Percentiles rank a stretch among this genome's conserved stretches.
These are phyloP conservation scores for Neotropicomus parvogracilis DNA, from an alignment of 1,284 basidiomycete species.

Conservation along the genomic window DNA sequence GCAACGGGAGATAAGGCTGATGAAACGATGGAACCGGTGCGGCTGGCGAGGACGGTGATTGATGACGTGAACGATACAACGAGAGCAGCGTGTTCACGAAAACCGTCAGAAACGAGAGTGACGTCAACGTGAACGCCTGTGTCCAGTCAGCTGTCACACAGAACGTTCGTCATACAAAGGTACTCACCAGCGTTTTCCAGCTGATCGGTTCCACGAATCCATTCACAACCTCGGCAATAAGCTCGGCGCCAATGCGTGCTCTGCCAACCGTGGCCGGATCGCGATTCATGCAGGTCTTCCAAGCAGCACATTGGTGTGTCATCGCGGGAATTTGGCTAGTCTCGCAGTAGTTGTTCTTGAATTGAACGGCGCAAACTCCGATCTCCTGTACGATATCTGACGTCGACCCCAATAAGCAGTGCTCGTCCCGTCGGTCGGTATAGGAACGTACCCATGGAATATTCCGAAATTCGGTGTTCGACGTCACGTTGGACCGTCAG, in stretches of 20 bases:
- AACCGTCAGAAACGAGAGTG: conserved; percentile 74
- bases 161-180: conserved; percentile 8
- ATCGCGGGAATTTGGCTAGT: conserved; percentile 76
- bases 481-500: conserved; percentile 90
- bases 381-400: conserved; percentile 89
- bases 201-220: conserved; percentile 95
- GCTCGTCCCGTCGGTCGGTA: conserved; percentile 15
- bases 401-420: conserved; percentile 20
- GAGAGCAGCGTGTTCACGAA: conserved; percentile 82
- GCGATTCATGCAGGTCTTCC: conserved; percentile 96
- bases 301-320: conserved; percentile 76
- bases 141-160: too few relatives aligned
- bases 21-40: conserved; percentile 43
- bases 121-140: conserved; percentile 76
- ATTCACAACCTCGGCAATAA: conserved; percentile 94
- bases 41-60: conserved; percentile 38
- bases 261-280: conserved; percentile 89
- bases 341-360: conserved; percentile 83
- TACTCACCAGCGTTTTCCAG: conserved; percentile 89
- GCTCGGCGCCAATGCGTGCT: conserved; percentile 87
- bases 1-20: conserved; percentile 47
- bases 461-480: conserved; percentile 81
- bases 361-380: conserved; percentile 73
- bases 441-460: conserved; percentile 72
- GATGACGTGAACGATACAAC: conserved; percentile 64